Evolutionary conservation across 1,284 basidiomycete species (phyloP).

Genomic region (Trichosporon sp.): DNA sequence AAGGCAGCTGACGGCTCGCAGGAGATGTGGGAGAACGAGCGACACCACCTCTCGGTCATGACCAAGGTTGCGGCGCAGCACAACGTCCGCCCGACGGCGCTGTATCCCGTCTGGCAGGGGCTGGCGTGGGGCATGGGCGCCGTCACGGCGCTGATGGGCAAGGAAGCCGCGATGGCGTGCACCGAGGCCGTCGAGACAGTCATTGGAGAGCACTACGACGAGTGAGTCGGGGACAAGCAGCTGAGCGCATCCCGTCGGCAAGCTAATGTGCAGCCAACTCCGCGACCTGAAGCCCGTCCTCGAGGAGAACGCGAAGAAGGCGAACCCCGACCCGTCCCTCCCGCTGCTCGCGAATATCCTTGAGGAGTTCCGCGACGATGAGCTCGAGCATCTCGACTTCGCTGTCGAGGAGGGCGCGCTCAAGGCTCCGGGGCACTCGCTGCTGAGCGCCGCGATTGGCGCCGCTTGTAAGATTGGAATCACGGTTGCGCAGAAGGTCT

Average conservation of each 20-base stretch:
- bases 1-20: conserved; percentile 38
- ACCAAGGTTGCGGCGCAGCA: conserved; percentile 79
- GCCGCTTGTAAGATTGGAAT: conserved; percentile 86
- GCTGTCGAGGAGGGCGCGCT: conserved; percentile 87
- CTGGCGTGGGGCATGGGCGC: conserved; percentile 82
- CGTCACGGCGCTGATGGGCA: conserved; percentile 79
- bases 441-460: conserved; percentile 79
- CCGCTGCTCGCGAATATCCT: conserved; percentile 71
- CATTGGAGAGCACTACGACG: conserved; percentile 96
- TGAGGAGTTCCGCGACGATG: conserved; percentile 86
- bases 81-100: conserved; percentile 71
- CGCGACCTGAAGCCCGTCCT: conserved; percentile 35
- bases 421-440: conserved; percentile 83
- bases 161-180: conserved; percentile 94
- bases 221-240: too few relatives aligned
- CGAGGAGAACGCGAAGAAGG: conserved; percentile 37
- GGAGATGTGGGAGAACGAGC: conserved; percentile 97
- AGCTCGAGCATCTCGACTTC: conserved; percentile 87
- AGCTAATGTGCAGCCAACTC: conserved; percentile 34
- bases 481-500: conserved; percentile 76
- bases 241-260: not conserved
- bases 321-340: conserved; percentile 64
- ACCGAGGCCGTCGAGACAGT: conserved; percentile 97
- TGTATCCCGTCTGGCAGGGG: conserved; percentile 77
- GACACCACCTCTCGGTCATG: conserved; percentile 83